Evolutionary conservation across 352 stramenopile genomes (phyloP), one percentile per base, ranked within the genome.

Genomic region (Pythium plurisporium): DNA sequence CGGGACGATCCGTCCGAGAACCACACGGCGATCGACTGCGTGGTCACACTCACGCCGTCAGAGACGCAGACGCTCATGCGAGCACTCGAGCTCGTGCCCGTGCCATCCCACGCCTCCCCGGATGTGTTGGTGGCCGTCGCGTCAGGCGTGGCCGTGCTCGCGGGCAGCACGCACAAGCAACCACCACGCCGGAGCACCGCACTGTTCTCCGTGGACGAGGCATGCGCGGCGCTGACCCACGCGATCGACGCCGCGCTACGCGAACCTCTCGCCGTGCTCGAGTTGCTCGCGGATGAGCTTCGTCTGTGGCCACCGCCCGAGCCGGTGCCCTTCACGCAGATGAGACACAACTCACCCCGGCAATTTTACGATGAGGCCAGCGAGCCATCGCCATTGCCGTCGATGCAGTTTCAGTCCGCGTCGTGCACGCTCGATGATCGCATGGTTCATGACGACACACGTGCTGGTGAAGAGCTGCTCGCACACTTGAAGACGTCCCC

Each of bases 91-190:
- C 67, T 86, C 6, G 72, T 79, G 10, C 72, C 72, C 29, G 72
- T 87, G n/a, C 73, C 78, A 3, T 54, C 66, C 7, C 48, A 69
- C 53, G 67, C 69, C n/a, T 63, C 76, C 7, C 55, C 74, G 0
- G 63, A 84, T 23, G 56, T 87, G 30, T 64, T 88, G 14, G 73
- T 73, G 5, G 63, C 62, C 10, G 73, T 89, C 19, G 76, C 81
- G 11, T 84, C 74, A 1, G 74, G 76, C 9, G 64, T 91, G 9
- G 75, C 78, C 14, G 71, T 75, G 7, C 75, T 91, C 40, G 74
- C 73, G 10, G 86, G 68, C 44, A 71, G 63, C 8, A 78, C 69
- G 19, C 65, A 70, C 48, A 60, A 69, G 45, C 23, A 64, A 1
- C 75, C 78, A 10, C 75, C 78, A 11, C 72, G 74, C 26, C 69